These are phyloP conservation scores for Fusarium cicatricum DNA, from an alignment of 2,329 filamentous ascomycete species.

Conservation along the genomic window DNA sequence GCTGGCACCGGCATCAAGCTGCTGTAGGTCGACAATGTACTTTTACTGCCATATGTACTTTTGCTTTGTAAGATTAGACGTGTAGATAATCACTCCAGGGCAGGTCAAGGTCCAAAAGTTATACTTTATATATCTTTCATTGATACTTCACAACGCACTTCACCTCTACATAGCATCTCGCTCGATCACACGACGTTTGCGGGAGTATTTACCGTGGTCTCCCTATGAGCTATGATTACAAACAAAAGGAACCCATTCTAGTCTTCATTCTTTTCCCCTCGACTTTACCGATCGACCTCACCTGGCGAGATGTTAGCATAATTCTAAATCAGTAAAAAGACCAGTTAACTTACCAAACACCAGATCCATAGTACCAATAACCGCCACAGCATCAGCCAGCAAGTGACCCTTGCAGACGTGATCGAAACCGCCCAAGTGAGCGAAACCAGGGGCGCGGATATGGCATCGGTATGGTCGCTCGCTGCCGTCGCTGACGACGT, in stretches of 20 bases:
- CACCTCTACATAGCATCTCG: constrained; percentile 41
- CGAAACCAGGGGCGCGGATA: constrained; percentile 96
- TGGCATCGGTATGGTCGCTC: constrained; percentile 98
- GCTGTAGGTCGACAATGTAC: constrained; percentile 35
- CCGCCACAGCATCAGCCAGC: constrained; percentile 94
- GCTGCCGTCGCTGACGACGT: constrained; percentile 92
- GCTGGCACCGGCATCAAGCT: constrained; percentile 62
- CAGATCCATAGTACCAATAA: constrained; percentile 90
- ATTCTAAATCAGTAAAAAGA: neutral
- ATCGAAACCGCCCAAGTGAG: constrained; percentile 93
- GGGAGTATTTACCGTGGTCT: constrained; percentile 50
- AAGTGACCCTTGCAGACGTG: constrained; percentile 92
- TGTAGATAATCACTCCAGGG: constrained; percentile 18
- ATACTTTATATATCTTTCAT: constrained; percentile 35
- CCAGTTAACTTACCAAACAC: constrained; percentile 75
- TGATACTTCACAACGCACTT: constrained; percentile 37
- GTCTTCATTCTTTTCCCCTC: constrained; percentile 41
- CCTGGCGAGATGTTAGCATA: constrained; percentile 56
- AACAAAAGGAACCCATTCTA: constrained; percentile 48
- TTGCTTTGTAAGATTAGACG: constrained; percentile 29
- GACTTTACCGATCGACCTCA: constrained; percentile 66
- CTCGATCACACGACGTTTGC: constrained; percentile 42
- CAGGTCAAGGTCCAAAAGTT: constrained; percentile 20
- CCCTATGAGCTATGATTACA: constrained; percentile 53
- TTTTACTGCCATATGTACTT: constrained; percentile 6